phyloP scores from a whole-genome alignment of 768 basidiomycete genomes.

The Amanita polypyramis region DNA sequence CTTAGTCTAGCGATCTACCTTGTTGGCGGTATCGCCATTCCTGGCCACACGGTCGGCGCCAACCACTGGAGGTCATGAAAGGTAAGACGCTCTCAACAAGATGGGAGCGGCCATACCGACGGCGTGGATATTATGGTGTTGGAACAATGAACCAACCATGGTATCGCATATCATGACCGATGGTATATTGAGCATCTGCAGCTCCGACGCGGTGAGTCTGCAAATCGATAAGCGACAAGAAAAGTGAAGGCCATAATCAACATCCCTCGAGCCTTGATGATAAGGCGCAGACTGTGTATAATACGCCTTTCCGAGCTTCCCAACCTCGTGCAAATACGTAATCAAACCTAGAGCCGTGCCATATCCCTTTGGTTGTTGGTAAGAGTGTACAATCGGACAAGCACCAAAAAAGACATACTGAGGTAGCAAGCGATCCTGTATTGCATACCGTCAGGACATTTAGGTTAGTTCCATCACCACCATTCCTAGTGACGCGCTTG shows the following conservation, averaged over 20 bases:
- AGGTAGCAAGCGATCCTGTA: constrained; percentile 93
- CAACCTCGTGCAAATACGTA: constrained; percentile 75
- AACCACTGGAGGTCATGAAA: constrained; percentile 39
- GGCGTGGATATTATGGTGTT: constrained; percentile 74
- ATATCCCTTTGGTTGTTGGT: constrained; percentile 57
- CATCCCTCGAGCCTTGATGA: constrained; percentile 79
- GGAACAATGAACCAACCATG: constrained; percentile 94
- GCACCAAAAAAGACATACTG: constrained; percentile 36
- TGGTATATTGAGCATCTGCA: constrained; percentile 75
- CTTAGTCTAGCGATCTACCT: constrained; percentile 26
- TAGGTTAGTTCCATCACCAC: constrained; percentile 33
- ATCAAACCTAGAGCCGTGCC: constrained; percentile 93
- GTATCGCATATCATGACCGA: constrained; percentile 95
- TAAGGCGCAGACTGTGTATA: constrained; percentile 94
- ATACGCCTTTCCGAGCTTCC: constrained; percentile 72
- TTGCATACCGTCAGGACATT: constrained; percentile 94
- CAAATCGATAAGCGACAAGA: neutral
- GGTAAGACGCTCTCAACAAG: neutral
- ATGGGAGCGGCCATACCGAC: constrained; percentile 39
- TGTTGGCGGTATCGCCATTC: constrained; percentile 98
- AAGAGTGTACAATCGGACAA: neutral
- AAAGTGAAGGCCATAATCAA: neutral
- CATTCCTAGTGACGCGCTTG: constrained; percentile 29
- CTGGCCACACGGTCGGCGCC: constrained; percentile 83
- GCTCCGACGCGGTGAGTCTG: constrained; percentile 84